Evolutionary conservation across 768 basidiomycete species (phyloP).

Genomic region (Polyporus arcularius): DNA sequence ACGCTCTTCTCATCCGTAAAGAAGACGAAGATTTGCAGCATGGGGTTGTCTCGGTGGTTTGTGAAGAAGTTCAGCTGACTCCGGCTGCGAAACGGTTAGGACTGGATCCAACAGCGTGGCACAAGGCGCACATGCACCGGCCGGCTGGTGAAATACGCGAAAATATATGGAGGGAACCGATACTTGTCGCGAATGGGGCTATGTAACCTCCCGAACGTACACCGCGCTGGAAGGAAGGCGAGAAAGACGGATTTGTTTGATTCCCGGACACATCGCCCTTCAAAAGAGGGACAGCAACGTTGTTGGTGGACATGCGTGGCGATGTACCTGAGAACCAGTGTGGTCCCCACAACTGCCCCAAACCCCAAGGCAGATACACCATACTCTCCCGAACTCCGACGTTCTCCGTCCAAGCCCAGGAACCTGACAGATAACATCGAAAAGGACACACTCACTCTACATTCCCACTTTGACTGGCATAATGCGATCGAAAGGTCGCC

Average conservation of each 20-base stretch:
- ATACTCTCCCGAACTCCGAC: too few species aligned
- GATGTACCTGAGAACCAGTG: neutral
- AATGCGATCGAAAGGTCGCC: conserved; percentile 68
- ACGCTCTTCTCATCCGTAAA: conserved; percentile 97
- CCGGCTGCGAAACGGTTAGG: conserved; percentile 54
- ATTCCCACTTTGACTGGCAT: conserved; percentile 69
- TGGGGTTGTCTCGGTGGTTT: conserved; percentile 61
- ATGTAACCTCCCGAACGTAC: too few species aligned
- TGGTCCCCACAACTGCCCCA: too few species aligned
- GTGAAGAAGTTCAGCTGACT: conserved; percentile 90
- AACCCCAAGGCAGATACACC: too few species aligned
- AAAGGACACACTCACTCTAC: conserved; percentile 71
- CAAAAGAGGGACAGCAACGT: too few species aligned
- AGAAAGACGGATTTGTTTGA: too few species aligned
- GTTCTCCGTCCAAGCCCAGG: too few species aligned
- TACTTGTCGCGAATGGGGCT: too few species aligned
- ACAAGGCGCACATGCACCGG: neutral
- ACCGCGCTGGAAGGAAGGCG: too few species aligned
- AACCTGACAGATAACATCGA: neutral
- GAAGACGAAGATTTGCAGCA: conserved; percentile 88
- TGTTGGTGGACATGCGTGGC: neutral
- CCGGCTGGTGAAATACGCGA: too few species aligned
- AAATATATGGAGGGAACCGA: too few species aligned
- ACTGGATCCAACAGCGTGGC: neutral
- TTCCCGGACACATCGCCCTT: too few species aligned